phyloP scores from a whole-genome alignment of 306 rosid species.

The Castanospermum australe region DNA sequence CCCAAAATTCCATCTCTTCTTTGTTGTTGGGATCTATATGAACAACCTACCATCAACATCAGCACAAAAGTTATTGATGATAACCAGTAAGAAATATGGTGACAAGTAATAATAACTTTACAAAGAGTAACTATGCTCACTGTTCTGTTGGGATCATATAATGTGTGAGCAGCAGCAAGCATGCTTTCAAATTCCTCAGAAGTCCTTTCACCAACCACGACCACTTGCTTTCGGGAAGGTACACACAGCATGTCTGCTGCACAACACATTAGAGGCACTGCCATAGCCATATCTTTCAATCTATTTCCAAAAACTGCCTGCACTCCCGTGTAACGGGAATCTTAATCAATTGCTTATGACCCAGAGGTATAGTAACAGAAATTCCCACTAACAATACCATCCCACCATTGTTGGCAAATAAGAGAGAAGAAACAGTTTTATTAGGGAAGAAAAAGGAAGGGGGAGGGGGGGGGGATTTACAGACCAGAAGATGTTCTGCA shows the following conservation, averaged over 20 bases:
- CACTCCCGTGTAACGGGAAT: conserved; percentile 9
- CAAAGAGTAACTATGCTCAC: conserved; percentile 44
- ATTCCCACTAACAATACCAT: conserved; percentile 3
- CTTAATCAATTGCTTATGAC: conserved; percentile 19
- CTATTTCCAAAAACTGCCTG: conserved; percentile 90
- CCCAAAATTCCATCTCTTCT: conserved; percentile 86
- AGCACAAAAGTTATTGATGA: conserved; percentile 8
- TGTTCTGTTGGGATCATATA: conserved; percentile 74
- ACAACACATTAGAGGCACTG: conserved; percentile 98
- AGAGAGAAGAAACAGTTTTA: not conserved
- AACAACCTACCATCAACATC: conserved; percentile 55
- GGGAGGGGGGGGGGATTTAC: conserved; percentile 19
- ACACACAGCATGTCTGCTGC: conserved; percentile 73
- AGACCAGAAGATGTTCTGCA: conserved; percentile 90
- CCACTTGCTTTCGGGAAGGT: conserved; percentile 71
- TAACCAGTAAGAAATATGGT: not conserved
- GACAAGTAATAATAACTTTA: not conserved
- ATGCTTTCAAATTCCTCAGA: conserved; percentile 58
- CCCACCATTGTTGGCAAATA: not conserved
- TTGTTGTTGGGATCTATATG: conserved; percentile 68
- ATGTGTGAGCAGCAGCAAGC: conserved; percentile 70
- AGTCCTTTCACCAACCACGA: conserved; percentile 67
- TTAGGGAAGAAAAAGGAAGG: conserved; percentile 4
- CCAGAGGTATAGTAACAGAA: not conserved
- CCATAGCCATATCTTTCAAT: conserved; percentile 78